phyloP scores from a whole-genome alignment of 1,139 yeast species.

The Blastobotrys illinoisensis region DNA sequence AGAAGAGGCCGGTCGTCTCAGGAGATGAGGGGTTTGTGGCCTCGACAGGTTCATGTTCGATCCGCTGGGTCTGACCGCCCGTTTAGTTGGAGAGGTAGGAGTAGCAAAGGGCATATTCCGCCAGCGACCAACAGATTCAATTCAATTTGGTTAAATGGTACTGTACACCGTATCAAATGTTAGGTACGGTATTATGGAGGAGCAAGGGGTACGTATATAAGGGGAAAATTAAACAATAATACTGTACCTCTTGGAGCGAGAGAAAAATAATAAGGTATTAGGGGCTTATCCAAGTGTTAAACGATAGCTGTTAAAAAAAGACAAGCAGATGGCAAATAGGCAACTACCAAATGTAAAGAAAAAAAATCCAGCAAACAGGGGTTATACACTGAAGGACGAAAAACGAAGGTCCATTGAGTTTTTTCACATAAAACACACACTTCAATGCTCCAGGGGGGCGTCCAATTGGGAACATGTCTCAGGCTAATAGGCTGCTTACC shows the following conservation, averaged over 20 bases:
- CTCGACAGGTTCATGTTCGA: conserved; percentile 14
- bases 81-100: conserved; percentile 12
- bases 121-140: too few species aligned
- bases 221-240: too few species aligned
- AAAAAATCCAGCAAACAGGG: neutral
- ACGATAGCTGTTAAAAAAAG: neutral
- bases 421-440: neutral
- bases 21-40: conserved; percentile 26
- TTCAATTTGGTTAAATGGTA: too few species aligned
- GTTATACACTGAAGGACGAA: neutral
- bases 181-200: too few species aligned
- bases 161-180: too few species aligned
- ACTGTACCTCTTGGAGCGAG: too few species aligned
- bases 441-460: neutral
- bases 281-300: too few species aligned
- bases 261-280: too few species aligned
- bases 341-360: neutral
- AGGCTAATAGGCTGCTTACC: neutral
- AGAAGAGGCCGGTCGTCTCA: conserved; percentile 27
- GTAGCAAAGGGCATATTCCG: conserved; percentile 6
- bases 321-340: neutral
- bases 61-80: conserved; percentile 8
- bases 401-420: neutral
- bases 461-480: neutral
- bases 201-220: too few species aligned